Evolutionary conservation across 371 early-diverging fungal genomes (phyloP).

Genomic region (Entomophthora muscae): DNA sequence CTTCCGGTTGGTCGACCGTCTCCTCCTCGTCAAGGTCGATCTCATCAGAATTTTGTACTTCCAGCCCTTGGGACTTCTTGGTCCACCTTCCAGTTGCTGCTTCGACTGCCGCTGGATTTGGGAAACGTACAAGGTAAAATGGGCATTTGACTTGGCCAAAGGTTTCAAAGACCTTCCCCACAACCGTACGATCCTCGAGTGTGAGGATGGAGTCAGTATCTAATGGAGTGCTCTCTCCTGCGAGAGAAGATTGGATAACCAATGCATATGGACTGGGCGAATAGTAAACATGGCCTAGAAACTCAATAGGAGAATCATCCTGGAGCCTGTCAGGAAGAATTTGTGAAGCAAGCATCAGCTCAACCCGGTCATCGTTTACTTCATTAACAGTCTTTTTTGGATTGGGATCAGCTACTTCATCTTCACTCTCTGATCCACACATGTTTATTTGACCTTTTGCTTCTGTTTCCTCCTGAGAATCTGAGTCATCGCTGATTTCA

Average conservation of each 20-base stretch:
- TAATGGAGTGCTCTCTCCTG: neutral
- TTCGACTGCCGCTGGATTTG: neutral
- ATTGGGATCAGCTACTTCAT: neutral
- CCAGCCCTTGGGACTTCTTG: neutral
- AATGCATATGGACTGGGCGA: neutral
- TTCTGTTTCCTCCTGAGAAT: neutral
- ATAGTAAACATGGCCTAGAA: neutral
- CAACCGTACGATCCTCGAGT: neutral
- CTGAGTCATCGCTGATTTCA: neutral
- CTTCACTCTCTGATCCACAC: neutral
- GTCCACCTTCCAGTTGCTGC: neutral
- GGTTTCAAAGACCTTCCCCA: conserved; percentile 3
- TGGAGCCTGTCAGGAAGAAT: neutral
- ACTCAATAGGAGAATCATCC: neutral
- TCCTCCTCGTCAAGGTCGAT: neutral
- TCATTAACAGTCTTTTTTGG: neutral
- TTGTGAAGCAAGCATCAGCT: neutral
- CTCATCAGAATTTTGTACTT: neutral
- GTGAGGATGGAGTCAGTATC: neutral
- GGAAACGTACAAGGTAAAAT: conserved; percentile 1
- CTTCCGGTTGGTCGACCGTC: neutral
- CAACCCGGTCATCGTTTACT: neutral
- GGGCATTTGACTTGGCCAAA: conserved; percentile 4
- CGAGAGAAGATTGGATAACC: neutral
- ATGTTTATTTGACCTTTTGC: neutral